A percentile compares a stretch with the other conserved stretches of the same genome.
These are phyloP conservation scores for Dichotomopilus funicola DNA, from an alignment of 2,329 filamentous ascomycete species.

Conservation along the genomic window DNA sequence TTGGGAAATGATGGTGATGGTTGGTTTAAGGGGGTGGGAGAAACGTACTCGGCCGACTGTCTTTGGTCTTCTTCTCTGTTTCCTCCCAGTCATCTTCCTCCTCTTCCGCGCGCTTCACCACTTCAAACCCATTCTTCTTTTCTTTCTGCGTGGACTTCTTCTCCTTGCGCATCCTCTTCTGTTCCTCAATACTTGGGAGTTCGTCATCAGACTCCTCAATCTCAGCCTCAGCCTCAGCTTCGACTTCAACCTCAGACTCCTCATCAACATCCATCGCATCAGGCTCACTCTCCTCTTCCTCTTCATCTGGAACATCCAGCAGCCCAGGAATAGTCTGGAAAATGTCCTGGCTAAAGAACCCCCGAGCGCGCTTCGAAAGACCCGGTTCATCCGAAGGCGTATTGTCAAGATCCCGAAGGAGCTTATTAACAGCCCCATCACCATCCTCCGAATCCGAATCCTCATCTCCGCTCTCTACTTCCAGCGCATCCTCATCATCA, in stretches of 20 bases:
- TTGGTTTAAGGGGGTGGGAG: too few relatives aligned
- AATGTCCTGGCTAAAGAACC: constrained; percentile 92
- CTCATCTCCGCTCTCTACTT: constrained; percentile 55
- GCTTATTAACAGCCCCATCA: constrained; percentile 37
- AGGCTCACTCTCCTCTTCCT: constrained; percentile 28
- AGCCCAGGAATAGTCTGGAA: constrained; percentile 75
- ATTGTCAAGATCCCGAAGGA: constrained; percentile 58
- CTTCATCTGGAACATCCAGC: constrained; percentile 42
- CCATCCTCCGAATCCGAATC: constrained; percentile 50
- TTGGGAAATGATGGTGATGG: too few relatives aligned
- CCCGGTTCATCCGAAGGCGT: constrained; percentile 45
- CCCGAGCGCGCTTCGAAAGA: constrained; percentile 76
- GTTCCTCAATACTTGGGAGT: constrained; percentile 17
- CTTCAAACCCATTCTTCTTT: constrained; percentile 46
- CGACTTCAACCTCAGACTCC: constrained; percentile 4
- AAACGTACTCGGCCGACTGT: constrained; percentile 54
- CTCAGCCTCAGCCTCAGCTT: constrained; percentile 21
- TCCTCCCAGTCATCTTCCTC: constrained; percentile 54
- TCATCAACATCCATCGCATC: constrained; percentile 33
- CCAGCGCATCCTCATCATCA: constrained; percentile 46
- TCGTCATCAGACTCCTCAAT: constrained; percentile 24
- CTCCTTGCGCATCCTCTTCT: constrained; percentile 25
- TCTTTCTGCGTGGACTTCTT: constrained; percentile 29
- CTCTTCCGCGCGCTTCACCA: constrained; percentile 44
- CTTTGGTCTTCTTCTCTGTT: constrained; percentile 53